A percentile compares a stretch with the other conserved stretches of the same genome.
Evolutionary conservation across 495 filamentous ascomycete genomes (phyloP).

Genomic region (Penicillium soppii): DNA sequence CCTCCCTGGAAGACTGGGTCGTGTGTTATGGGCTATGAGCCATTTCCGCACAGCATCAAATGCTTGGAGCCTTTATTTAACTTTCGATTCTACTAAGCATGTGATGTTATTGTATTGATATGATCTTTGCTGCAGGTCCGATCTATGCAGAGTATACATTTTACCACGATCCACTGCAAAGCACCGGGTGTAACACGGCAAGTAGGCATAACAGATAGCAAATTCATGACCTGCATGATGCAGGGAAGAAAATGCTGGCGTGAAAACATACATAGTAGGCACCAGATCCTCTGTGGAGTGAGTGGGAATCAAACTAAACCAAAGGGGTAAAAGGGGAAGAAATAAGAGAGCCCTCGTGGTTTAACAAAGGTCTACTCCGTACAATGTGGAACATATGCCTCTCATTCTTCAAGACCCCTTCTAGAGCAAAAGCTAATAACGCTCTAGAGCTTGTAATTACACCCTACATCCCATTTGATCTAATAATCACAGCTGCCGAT

Average conservation of each 20-base stretch:
- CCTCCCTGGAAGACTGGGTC: not conserved
- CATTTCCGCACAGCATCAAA: not conserved
- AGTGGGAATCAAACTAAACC: constrained; percentile 2
- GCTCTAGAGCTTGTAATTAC: not conserved
- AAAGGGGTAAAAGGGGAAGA: constrained; percentile 24
- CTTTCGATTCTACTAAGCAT: not conserved
- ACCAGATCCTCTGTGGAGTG: constrained; percentile 13
- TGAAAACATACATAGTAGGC: constrained; percentile 16
- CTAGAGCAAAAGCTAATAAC: not conserved
- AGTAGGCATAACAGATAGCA: constrained; percentile 10
- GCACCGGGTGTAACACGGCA: not conserved
- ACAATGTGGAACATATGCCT: constrained; percentile 5
- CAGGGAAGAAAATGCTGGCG: constrained; percentile 21
- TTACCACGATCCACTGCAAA: constrained; percentile 13
- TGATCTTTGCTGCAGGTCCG: not conserved
- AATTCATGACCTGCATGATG: constrained; percentile 20
- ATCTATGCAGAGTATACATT: not conserved
- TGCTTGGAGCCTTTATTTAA: not conserved
- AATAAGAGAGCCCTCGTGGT: constrained; percentile 15
- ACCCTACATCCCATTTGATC: no score
- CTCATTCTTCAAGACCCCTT: constrained; percentile 14
- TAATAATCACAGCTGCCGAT: constrained; percentile 1
- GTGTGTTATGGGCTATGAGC: constrained; percentile 7
- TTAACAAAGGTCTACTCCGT: no score
- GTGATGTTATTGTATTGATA: not conserved